Evolutionary conservation across 2,329 filamentous ascomycete genomes (phyloP), one percentile per base, ranked within the genome.

Genomic region (Colletotrichum kahawae): DNA sequence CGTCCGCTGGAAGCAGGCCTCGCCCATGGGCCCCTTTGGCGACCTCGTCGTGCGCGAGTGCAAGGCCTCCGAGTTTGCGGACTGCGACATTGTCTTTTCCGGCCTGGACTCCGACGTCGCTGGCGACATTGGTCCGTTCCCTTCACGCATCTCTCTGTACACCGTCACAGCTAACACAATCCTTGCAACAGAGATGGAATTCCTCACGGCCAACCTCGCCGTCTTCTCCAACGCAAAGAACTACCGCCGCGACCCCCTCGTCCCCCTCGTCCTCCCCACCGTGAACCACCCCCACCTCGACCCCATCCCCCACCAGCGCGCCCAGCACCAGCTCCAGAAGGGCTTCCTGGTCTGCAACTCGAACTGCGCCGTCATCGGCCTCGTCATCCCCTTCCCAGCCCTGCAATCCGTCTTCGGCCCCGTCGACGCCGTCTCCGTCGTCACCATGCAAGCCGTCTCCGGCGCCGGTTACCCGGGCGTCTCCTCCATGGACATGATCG

Each of bases 161-260:
- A 21, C n/a, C 18, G 60, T 43, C 51, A 21, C 10, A 5, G n/a
- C 21, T 12, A 1, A 31, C 62, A 18, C 31, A 60, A 76, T 34
- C 75, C 71, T 13, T 3, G 64, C 18, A n/a, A 21, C 80, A 96
- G 96, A 98, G 85, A 95, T 95, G 91, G 94, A 94, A 79, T 98
- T 98, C 85, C 90, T 98, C 81, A 94, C 93, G 82, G 93, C 95
- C 76, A 93, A 98, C 82, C 92, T 98, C 67, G 92, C 95, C 81
- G 94, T 98, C 83, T 98, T 99, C 88, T 98, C 95, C 81, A 99
- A 98, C 85, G 96, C 97, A 67, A 98, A 98, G 87, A 98, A 98
- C 91, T 95, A 98, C 90, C 94, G 97, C 80, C 93, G 93, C 83
- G 93, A 98, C 83, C 95, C 95, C 24, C 89, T 96, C 64, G 95